Conservation (phyloP, 352 stramenopile species). For the Pythium apleroticum region DNA sequence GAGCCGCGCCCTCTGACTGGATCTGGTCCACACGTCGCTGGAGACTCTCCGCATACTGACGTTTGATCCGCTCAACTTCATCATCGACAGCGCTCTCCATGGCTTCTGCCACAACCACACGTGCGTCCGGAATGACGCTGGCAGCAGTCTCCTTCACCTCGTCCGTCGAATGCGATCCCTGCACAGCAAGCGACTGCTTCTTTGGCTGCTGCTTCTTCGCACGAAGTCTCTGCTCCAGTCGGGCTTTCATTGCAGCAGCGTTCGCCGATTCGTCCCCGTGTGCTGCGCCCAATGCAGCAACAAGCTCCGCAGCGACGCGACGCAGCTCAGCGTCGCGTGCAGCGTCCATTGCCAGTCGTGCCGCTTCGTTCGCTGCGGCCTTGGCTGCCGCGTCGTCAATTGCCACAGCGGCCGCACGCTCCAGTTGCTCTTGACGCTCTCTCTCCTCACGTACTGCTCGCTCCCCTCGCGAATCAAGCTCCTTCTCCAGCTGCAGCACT, state of each 20-base stretch:
- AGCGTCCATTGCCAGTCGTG: constrained; percentile 33
- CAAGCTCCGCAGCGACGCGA: constrained; percentile 34
- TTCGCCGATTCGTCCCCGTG: neutral
- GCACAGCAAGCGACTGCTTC: constrained; percentile 25
- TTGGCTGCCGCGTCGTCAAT: constrained; percentile 28
- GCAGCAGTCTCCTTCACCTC: constrained; percentile 35
- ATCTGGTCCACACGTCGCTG: constrained; percentile 6
- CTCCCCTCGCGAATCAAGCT: constrained; percentile 17
- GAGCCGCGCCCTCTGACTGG: neutral
- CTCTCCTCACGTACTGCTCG: constrained; percentile 9
- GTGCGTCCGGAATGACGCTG: neutral
- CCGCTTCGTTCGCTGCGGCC: constrained; percentile 25
- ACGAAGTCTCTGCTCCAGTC: constrained; percentile 6
- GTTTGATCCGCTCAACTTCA: constrained; percentile 17
- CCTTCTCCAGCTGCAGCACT: constrained; percentile 22
- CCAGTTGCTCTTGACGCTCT: neutral
- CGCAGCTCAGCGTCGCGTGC: constrained; percentile 30
- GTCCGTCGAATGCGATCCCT: constrained; percentile 21
- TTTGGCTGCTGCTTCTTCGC: constrained; percentile 16
- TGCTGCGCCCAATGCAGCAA: constrained; percentile 1
- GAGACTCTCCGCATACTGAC: constrained; percentile 17
- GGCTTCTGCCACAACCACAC: neutral
- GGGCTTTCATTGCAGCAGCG: neutral
- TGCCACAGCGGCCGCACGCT: constrained; percentile 10
- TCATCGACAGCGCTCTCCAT: constrained; percentile 14